Evolutionary conservation across 441 rosid species (phyloP), one percentile per base, ranked within the genome.

Genomic region (Raphanus hybrid): DNA sequence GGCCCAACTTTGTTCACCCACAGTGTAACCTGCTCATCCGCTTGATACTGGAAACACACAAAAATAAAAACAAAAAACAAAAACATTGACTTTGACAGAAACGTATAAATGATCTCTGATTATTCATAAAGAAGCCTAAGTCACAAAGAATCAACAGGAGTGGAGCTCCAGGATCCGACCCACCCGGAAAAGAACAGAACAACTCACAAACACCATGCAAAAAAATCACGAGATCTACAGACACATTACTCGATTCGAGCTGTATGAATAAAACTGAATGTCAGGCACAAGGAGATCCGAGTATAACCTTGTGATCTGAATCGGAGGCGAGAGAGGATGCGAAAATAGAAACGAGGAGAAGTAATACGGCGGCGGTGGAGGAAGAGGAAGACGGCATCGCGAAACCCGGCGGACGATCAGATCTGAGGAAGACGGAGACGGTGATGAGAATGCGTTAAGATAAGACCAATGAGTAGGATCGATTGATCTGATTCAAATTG

Each of bases 1-100:
- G 99, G 99, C 32, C 99, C 99, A 80, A 94, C 98, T 80, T 97
- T 97, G 76, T 97, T 97, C 65, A 94, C 99, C 99, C 99, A 97
- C 74, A 97, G 91, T 41, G 91, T 94, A 76, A 97, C 94, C 32
- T 82, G 80, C 6, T 97, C 99, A 72, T 84, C 97, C 26, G 41
- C 84, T 85, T 87, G 96, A 84, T 92, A 97, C 99, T 97, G 90
- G 37, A 84, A 67, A 18, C 20, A 11, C 14, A 75, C 12, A 41
- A 41, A 73, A 59, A 64, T 75, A 69, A 64, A 76, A 65, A 2
- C 43, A 41, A 75, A 71, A 74, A 58, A 63, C 75, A 68, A 62
- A 76, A 64, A 2, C 54, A 57, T 15, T 70, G 37, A 70, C 45
- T 74, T 48, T 32, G 29, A 20, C 10, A 35, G 60, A 50, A 12